Conservation (phyloP, 2,329 filamentous ascomycete species). For the Stagonosporopsis cucurbitacearum region DNA sequence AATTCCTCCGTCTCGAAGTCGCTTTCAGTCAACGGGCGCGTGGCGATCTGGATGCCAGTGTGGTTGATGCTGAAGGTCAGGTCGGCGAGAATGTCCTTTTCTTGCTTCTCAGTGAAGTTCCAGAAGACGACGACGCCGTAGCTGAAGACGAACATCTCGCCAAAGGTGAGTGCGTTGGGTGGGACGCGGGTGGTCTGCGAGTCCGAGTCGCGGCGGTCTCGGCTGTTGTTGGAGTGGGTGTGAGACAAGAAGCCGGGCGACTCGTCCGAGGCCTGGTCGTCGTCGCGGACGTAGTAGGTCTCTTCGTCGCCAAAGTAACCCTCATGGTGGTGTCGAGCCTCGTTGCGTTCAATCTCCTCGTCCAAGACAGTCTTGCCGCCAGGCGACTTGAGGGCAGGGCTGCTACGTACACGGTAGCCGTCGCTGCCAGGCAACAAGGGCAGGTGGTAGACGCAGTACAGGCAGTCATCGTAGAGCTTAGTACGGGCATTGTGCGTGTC, state of each 20-base stretch:
- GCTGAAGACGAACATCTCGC: conserved; percentile 95
- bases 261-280: conserved; percentile 22
- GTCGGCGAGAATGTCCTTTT: conserved; percentile 95
- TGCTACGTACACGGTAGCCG: conserved; percentile 86
- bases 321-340: conserved; percentile 86
- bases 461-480: conserved; percentile 96
- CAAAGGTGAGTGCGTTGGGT: conserved; percentile 78
- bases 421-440: conserved; percentile 85
- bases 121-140: conserved; percentile 98
- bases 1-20: conserved; percentile 99
- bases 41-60: conserved; percentile 71
- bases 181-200: conserved; percentile 59
- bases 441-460: conserved; percentile 94
- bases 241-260: conserved; percentile 18
- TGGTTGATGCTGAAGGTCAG: conserved; percentile 83
- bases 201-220: conserved; percentile 30
- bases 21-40: conserved; percentile 79
- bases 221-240: neutral
- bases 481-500: conserved; percentile 89
- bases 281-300: conserved; percentile 55
- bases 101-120: conserved; percentile 96
- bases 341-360: conserved; percentile 93
- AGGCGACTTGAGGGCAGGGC: conserved; percentile 88
- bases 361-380: conserved; percentile 93
- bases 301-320: conserved; percentile 84